Conservation (phyloP, 441 rosid genomes). For the Erodium chrysanthum region DNA sequence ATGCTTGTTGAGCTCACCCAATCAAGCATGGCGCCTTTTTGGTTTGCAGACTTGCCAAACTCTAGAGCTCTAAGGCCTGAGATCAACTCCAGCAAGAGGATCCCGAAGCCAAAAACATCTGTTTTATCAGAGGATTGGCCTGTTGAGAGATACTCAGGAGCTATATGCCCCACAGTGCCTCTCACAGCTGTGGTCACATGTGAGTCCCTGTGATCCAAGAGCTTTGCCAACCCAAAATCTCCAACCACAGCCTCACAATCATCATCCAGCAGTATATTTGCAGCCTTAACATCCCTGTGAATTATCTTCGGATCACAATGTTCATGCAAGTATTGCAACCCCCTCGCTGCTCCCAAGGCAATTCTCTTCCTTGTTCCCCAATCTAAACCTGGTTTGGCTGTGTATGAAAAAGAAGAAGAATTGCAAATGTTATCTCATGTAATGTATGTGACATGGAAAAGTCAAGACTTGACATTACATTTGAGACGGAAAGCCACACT, state of each 20-base stretch:
- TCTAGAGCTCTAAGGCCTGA: conserved; percentile 74
- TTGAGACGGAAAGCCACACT: conserved; percentile 88
- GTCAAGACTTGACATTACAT: conserved; percentile 31
- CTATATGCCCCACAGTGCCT: conserved; percentile 88
- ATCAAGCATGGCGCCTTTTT: conserved; percentile 79
- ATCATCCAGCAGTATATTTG: conserved; percentile 83
- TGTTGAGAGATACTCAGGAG: conserved; percentile 88
- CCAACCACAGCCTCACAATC: conserved; percentile 91
- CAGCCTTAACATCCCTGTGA: conserved; percentile 94
- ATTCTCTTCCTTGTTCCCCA: conserved; percentile 80
- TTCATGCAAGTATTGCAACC: conserved; percentile 78
- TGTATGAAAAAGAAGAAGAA: conserved; percentile 14
- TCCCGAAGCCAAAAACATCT: conserved; percentile 96
- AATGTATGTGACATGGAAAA: neutral
- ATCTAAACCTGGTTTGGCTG: conserved; percentile 68
- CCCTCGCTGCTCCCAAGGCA: conserved; percentile 79
- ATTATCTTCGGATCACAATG: too few species aligned
- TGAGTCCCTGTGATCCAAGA: conserved; percentile 72
- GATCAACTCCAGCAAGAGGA: conserved; percentile 68
- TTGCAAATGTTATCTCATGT: neutral
- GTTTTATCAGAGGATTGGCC: conserved; percentile 97
- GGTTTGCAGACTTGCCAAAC: conserved; percentile 64
- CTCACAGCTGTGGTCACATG: conserved; percentile 90
- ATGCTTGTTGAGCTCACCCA: conserved; percentile 35
- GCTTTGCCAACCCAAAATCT: conserved; percentile 85